These are phyloP conservation scores for Chlamydomonas applanata DNA, from an alignment of 139 green algal genomes.

Conservation along the genomic window DNA sequence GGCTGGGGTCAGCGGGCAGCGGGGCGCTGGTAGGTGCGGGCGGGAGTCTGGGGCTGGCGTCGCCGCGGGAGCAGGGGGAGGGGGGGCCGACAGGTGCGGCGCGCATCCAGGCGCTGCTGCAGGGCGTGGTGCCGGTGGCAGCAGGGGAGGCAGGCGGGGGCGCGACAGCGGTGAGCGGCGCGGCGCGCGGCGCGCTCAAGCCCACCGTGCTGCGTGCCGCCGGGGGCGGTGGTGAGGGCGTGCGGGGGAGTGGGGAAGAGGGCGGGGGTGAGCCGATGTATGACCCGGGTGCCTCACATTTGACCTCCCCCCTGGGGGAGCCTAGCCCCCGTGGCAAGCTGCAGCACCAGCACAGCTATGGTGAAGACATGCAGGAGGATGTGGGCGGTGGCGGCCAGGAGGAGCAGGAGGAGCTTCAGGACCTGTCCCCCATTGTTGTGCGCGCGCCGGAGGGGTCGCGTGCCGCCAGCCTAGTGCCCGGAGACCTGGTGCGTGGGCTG, in stretches of 20 bases:
- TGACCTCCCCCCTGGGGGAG: neutral
- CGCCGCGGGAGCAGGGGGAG: neutral
- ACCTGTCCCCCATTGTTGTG: slow-evolving; percentile 11
- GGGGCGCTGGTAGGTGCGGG: too few relatives aligned
- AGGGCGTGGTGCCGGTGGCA: slow-evolving; percentile 8
- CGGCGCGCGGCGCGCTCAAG: neutral
- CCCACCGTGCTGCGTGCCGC: neutral
- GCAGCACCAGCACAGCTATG: neutral
- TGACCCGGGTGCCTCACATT: too few relatives aligned
- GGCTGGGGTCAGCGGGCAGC: too few relatives aligned
- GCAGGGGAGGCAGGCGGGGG: too few relatives aligned
- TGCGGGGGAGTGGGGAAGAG: neutral
- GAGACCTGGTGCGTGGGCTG: slow-evolving; percentile 3
- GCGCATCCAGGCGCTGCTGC: slow-evolving; percentile 12
- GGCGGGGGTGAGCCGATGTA: slow-evolving; percentile 26
- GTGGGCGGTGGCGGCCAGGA: neutral
- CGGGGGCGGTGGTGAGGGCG: too few relatives aligned
- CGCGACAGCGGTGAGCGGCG: neutral
- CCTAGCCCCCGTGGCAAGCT: neutral
- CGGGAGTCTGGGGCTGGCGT: neutral
- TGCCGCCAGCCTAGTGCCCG: neutral
- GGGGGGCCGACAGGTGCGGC: neutral
- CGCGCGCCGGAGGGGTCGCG: slow-evolving; percentile 15
- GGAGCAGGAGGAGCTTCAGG: neutral
- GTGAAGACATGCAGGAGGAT: neutral